Percentiles rank a stretch among this genome's conserved stretches.
phyloP scores from a whole-genome alignment of 2,329 filamentous ascomycete species.

The Talaromyces sp. region DNA sequence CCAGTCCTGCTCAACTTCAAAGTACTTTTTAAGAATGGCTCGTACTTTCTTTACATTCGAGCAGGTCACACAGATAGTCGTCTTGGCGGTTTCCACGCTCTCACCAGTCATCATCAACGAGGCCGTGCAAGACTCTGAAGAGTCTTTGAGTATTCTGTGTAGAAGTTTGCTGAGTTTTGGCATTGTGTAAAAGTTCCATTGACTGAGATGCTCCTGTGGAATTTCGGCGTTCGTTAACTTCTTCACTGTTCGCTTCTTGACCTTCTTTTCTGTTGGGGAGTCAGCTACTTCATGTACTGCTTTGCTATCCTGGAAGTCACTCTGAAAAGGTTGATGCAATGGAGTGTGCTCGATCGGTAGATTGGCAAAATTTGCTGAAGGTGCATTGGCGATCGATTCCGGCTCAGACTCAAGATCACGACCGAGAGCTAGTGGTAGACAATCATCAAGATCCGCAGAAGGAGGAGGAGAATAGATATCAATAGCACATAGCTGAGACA shows the following conservation, averaged over 20 bases:
- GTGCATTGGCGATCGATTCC: constrained; percentile 18
- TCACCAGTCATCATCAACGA: constrained; percentile 60
- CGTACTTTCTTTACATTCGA: constrained; percentile 57
- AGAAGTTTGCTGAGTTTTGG: constrained; percentile 57
- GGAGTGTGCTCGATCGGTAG: constrained; percentile 16
- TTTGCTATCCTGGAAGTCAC: constrained; percentile 20
- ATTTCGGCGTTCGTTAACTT: constrained; percentile 51
- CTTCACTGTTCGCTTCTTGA: constrained; percentile 41
- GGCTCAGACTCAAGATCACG: constrained; percentile 30
- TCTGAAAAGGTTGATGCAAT: constrained; percentile 20
- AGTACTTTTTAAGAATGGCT: constrained; percentile 55
- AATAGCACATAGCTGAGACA: constrained; percentile 41
- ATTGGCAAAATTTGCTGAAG: background rate
- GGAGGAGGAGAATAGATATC: constrained; percentile 41
- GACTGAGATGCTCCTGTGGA: constrained; percentile 52
- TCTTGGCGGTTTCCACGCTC: constrained; percentile 53
- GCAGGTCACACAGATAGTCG: constrained; percentile 63
- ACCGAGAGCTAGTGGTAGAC: constrained; percentile 39
- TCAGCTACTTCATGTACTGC: constrained; percentile 24
- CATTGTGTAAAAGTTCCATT: constrained; percentile 58
- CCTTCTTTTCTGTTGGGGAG: constrained; percentile 29
- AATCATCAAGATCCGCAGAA: constrained; percentile 41
- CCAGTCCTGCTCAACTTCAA: constrained; percentile 55
- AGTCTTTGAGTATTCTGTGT: constrained; percentile 57
- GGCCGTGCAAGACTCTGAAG: constrained; percentile 59